Percentiles rank a stretch among this genome's conserved stretches.
These are phyloP conservation scores for Pichia sp. DNA, from an alignment of 1,139 yeast species.

Conservation along the genomic window DNA sequence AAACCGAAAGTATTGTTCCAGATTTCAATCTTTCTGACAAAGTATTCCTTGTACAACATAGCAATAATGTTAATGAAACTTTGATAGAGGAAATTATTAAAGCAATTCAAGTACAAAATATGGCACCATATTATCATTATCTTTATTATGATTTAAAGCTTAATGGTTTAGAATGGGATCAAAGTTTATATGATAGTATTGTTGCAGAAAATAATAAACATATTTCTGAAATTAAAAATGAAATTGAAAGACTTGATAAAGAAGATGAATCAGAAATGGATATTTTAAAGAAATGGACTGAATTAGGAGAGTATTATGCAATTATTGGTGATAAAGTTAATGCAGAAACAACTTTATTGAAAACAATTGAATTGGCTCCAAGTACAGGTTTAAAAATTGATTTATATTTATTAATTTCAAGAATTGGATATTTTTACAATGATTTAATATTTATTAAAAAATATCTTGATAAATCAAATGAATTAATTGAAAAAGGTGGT, in stretches of 20 bases:
- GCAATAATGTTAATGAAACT: conserved; percentile 28
- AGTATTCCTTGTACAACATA: conserved; percentile 49
- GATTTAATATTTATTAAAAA: conserved; percentile 67
- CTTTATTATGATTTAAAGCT: conserved; percentile 46
- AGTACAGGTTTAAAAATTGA: conserved; percentile 90
- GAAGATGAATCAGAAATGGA: conserved; percentile 91
- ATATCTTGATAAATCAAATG: conserved; percentile 67
- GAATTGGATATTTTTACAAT: conserved; percentile 82
- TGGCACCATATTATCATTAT: conserved; percentile 83
- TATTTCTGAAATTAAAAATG: conserved; percentile 50
- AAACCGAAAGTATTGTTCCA: conserved; percentile 41
- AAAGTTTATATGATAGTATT: conserved; percentile 45
- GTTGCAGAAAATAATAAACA: conserved; percentile 47
- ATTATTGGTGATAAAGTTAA: conserved; percentile 71
- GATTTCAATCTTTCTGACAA: conserved; percentile 73
- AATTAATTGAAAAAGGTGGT: conserved; percentile 88
- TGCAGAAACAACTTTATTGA: conserved; percentile 65
- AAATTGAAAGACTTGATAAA: conserved; percentile 68
- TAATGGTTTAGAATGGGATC: conserved; percentile 48
- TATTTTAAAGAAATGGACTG: conserved; percentile 65
- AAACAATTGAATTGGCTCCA: conserved; percentile 74
- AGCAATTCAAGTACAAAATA: conserved; percentile 51
- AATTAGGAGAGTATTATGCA: conserved; percentile 85
- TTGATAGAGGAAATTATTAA: conserved; percentile 40
- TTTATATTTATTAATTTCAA: conserved; percentile 67